Base-by-base conservation (phyloP, 2,329 filamentous ascomycete species). In the Nothophoma quercina region DNA sequence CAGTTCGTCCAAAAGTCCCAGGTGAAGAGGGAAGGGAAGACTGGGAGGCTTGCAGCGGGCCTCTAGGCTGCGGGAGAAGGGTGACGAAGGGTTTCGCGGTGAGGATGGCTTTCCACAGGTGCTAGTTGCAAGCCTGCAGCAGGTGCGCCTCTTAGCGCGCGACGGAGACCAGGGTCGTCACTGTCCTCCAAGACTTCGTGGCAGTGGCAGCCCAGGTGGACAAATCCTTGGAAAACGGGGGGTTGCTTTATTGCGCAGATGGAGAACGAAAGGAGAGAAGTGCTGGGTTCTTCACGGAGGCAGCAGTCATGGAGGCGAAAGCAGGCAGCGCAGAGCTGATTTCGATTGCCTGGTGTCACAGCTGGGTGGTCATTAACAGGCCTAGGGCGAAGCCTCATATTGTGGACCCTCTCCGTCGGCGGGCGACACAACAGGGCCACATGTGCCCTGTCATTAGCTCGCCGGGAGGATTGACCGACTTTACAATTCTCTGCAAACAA, bases 281-380 rank as follows among this genome's bases (percentile, higher is more conserved):
- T 25, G 30, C 7, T 25, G 26, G 12, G 1, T 4, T 29, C 16
- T n/a, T 3, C 13, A 8, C 23, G 9, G 22, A 28, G 28, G 33
- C 39, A 40, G 19, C 40, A 21, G 40, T 33, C 34, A 40, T 2
- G 49, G 23, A 36, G 41, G 35, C 35, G 7, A 32, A 26, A 30
- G 35, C 35, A 34, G 28, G 44, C 35, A 40, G 28, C 34, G 26
- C 41, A n/a, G 34, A n/a, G 39, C 39, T 40, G 49, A 29, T 35
- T 46, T 41, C 41, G 41, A 38, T 25, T 50, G 46, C 49, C 41
- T 40, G 34, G 49, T 52, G 23, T 30, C 36, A 47, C 49, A 52
- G 29, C 35, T 45, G 29, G 48, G 28, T 41, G 22, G 42, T 46
- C 49, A 51, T 35, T 30, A 8, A n/a, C n/a, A 32, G 21, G 40